Evolutionary conservation across 441 rosid genomes (phyloP), one percentile per base, ranked within the genome.

Genomic region (Croton setiger): DNA sequence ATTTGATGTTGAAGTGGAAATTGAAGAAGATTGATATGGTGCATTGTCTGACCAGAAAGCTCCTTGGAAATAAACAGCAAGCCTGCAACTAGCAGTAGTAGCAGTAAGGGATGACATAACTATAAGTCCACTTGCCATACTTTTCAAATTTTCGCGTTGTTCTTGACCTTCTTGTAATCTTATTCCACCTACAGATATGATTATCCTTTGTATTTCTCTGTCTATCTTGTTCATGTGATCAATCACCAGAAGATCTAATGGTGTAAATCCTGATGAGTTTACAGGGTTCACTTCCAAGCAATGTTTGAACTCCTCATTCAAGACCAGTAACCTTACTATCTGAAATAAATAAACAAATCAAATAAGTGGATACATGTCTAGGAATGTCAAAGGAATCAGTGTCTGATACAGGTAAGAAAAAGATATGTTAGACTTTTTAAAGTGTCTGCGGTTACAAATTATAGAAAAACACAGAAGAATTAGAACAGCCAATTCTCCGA

Each of bases 71-170:
- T 15, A 37, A 12, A 64, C 39, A 17, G 27, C 67, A 17, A 49
- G 17, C 31, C 49, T 56, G 67, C 44, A 64, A 9, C 27, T 1
- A 57, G 20, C 43, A 31, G 57, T 57, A 13, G 61, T n/a, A n/a
- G n/a, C 61, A 57, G 1, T 13, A 33, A 57, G 43, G 14, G 61
- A 57, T 57, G 20, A 41, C 61, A 33, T 57, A 15, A 57, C 61
- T 2, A 57, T 14, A 33, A 56, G 60, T 7, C 60, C 60, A 11
- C 60, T 31, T 27, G 60, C 5, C 14, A 56, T 31, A 56, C 39
- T 56, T 56, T 56, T 56, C 37, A 56, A 56, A 27, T 56, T 6
- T 56, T 56, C 60, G 31, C 39, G 60, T 5, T 31, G 60, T 56
- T 56, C 61, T 0, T 31, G 8, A 57, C 61, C 33, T 11, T 57